Evolutionary conservation across 192 early-diverging fungal species (phyloP).

Genomic region (Linnemannia hyalina): DNA sequence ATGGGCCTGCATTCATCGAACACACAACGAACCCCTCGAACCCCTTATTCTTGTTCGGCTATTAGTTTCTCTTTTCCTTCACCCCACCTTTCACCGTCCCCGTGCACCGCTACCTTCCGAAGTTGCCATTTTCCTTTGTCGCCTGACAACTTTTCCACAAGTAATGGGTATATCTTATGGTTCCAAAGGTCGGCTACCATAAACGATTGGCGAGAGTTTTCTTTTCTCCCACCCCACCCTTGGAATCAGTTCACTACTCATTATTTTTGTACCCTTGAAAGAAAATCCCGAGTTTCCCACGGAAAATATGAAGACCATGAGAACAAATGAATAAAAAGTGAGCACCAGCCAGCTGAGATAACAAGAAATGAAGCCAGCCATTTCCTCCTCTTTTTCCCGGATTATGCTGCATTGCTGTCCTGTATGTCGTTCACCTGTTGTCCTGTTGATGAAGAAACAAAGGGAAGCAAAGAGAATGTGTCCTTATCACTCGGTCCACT

Average conservation of each 20-base stretch:
- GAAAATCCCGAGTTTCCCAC: neutral
- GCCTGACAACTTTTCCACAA: neutral
- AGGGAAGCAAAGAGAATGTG: neutral
- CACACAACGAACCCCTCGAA: neutral
- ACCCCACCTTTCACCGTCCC: neutral
- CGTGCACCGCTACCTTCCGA: neutral
- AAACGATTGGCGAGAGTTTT: neutral
- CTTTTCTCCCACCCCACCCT: neutral
- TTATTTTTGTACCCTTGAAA: neutral
- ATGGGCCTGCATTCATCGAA: neutral
- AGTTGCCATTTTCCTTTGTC: neutral
- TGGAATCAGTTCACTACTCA: neutral
- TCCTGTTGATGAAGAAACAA: neutral
- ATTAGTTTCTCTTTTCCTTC: neutral
- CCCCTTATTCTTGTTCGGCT: neutral
- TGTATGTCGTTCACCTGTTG: neutral
- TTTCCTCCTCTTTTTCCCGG: neutral
- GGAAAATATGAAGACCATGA: constrained; percentile 9
- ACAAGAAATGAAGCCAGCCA: neutral
- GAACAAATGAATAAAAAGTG: neutral
- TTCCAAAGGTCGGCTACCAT: neutral
- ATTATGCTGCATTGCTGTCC: neutral
- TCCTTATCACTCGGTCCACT: neutral
- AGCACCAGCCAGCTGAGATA: neutral
- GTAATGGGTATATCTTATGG: neutral